Evolutionary conservation across 2,329 filamentous ascomycete genomes (phyloP), one percentile per base, ranked within the genome.

Genomic region (Cordyceps cicadae): DNA sequence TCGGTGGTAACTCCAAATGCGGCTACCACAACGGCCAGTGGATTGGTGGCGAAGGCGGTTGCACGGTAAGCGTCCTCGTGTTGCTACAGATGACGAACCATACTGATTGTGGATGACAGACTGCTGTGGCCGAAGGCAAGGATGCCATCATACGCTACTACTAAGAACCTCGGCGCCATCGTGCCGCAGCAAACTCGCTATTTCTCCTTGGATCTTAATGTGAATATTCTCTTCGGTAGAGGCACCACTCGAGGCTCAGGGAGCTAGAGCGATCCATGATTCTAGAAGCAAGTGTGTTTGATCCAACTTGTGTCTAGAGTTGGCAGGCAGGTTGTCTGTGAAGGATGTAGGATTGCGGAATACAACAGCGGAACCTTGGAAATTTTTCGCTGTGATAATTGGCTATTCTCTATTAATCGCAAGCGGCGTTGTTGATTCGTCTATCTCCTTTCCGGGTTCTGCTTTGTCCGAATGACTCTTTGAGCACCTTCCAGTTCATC

Each of bases 21-120:
- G 84, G 81, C 65, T 87, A 87, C 69, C 77, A 82, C 65, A 77
- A 85, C 64, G 87, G 87, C 61, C 67, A 77, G 63, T 94, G 87
- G 77, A 72, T 76, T 41, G 81, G 79, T 65, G 81, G 81, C 65
- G 46, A 32, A 62, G 79, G 76, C 64, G 90, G 91, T 63, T 96
- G 91, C 84, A 96, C 91, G 55, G 90, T 94, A 86, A 82, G 89
- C 83, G 63, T 50, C 56, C 26, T 49, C 6, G 46, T 39, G n/a
- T 19, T 34, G 12, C 9, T 3, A 29, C 34, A 17, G 24, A 43
- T 60, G 46, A 62, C 21, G 8, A 32, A 12, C 24, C 39, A 51
- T 43, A 32, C 67, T 70, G 64, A 71, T 65, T 50, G 48, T 32
- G 39, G 46, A 21, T 51, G 49, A 54, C 59, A 83, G 80, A 79